Conservation (phyloP, 2,329 filamentous ascomycete species). For the Xylariaceae sp. region DNA sequence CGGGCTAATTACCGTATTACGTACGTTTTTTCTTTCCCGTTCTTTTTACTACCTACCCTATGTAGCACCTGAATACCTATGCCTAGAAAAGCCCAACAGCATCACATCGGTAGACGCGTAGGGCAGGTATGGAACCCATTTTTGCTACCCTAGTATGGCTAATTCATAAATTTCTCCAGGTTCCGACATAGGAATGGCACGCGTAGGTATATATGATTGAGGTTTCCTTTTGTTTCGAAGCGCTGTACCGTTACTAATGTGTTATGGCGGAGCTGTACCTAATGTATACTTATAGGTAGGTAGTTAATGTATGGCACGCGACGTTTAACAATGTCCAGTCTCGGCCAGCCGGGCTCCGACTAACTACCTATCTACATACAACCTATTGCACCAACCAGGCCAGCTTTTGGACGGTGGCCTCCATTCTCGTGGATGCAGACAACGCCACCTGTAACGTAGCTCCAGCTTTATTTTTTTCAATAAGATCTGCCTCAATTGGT, state of each 20-base stretch:
- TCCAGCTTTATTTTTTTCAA: not conserved
- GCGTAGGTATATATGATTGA: no score
- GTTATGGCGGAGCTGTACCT: not conserved
- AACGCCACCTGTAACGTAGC: constrained; percentile 18
- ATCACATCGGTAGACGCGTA: no score
- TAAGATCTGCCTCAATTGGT: not conserved
- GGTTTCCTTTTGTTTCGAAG: no score
- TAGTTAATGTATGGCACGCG: no score
- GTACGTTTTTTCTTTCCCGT: not conserved
- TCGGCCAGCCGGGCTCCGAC: not conserved
- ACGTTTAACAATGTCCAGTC: no score
- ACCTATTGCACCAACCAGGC: not conserved
- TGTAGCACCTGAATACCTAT: no score
- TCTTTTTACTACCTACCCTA: not conserved
- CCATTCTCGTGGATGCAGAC: constrained; percentile 1
- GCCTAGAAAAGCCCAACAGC: no score
- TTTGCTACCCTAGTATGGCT: no score
- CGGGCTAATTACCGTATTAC: not conserved
- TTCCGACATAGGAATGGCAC: no score
- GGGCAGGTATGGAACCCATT: no score
- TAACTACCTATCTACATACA: not conserved
- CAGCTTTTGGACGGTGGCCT: not conserved
- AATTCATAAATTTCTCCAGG: no score
- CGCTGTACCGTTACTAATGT: no score
- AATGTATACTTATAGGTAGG: not conserved